phyloP scores from a whole-genome alignment of 305 asterid species.

The Fraxinus paxiana region DNA sequence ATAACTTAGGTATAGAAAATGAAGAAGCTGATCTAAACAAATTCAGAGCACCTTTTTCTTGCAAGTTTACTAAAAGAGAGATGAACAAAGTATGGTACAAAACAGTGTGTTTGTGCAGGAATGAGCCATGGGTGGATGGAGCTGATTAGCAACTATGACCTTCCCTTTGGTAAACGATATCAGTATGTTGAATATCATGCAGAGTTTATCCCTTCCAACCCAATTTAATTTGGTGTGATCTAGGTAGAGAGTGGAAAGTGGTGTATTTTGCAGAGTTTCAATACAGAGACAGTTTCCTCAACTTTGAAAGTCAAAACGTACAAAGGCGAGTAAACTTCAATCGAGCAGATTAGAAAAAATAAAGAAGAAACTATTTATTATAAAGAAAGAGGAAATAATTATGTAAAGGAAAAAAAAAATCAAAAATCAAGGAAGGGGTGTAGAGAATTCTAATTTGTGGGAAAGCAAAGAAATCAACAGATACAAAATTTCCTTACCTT shows the following conservation, averaged over 20 bases:
- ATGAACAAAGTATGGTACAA: not conserved
- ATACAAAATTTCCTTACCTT: constrained; percentile 43
- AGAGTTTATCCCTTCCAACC: not conserved
- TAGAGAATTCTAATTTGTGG: not conserved
- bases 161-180: not conserved
- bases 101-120: not conserved
- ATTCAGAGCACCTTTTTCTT: not conserved
- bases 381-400: constrained; percentile 13
- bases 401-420: not conserved
- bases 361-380: constrained; percentile 5
- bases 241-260: not conserved
- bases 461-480: constrained; percentile 8
- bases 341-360: not conserved
- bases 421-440: not conserved
- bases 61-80: not conserved
- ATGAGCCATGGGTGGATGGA: not conserved
- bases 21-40: not conserved
- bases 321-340: not conserved
- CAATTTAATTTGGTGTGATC: not conserved
- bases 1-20: not conserved
- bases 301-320: not conserved
- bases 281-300: not conserved
- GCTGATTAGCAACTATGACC: not conserved
- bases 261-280: not conserved
- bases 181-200: not conserved